Conservation (phyloP, 78 protist genomes). For the Polysphondylium violaceum region DNA sequence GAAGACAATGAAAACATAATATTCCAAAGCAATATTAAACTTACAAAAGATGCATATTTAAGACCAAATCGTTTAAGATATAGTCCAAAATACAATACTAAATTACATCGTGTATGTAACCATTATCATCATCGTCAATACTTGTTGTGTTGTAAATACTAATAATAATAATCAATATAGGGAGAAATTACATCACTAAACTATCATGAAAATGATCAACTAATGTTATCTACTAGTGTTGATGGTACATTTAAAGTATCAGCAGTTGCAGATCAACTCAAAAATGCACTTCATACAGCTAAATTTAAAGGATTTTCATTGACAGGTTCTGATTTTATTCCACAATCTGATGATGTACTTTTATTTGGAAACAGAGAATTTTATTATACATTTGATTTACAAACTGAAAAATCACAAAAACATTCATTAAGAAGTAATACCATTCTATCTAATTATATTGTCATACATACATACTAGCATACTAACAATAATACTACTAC, state of each 20-base stretch:
- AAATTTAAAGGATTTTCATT: conserved; percentile 14
- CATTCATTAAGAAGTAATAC: conserved; percentile 30
- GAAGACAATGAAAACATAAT: not conserved
- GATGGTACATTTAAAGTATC: conserved; percentile 8
- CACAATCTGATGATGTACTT: not conserved
- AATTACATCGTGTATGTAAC: not conserved
- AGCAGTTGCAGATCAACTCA: not conserved
- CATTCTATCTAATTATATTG: not conserved
- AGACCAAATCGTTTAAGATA: not conserved
- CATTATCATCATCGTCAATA: not conserved
- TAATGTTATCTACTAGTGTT: not conserved
- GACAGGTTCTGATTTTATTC: not conserved
- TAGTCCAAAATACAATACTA: not conserved
- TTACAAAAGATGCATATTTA: not conserved
- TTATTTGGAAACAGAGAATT: conserved; percentile 6
- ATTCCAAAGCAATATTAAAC: not conserved
- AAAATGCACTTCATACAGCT: not conserved
- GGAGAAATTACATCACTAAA: not conserved
- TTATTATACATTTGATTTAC: conserved; percentile 17
- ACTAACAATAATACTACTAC: not conserved
- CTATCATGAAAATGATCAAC: not conserved
- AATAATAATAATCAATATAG: too few relatives aligned
- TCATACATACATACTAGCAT: not conserved
- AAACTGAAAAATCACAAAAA: conserved; percentile 13
- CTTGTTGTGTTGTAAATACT: not conserved